Conservation (phyloP, 2,329 filamentous ascomycete species). For the Colletotrichum sp. region DNA sequence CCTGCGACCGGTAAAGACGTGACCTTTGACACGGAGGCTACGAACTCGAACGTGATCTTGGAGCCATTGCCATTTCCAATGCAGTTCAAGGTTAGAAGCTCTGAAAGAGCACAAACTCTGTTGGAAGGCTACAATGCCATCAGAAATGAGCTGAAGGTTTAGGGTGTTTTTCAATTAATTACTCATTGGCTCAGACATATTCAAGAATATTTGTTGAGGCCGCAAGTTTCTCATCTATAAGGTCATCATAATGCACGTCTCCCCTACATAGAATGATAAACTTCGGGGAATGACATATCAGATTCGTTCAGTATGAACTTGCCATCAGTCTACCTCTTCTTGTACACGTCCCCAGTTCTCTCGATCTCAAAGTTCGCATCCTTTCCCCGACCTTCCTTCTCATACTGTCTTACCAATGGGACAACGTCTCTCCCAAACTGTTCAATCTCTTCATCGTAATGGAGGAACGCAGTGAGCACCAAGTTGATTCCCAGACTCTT, state of each 20-base stretch:
- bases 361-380: slow-evolving; percentile 50
- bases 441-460: slow-evolving; percentile 59
- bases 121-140: slow-evolving; percentile 40
- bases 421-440: slow-evolving; percentile 51
- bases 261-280: not conserved
- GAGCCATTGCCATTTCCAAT: slow-evolving; percentile 54
- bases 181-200: not conserved
- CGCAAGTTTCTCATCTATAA: not conserved
- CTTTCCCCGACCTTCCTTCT: slow-evolving; percentile 51
- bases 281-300: not conserved
- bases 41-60: slow-evolving; percentile 57
- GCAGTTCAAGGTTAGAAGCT: slow-evolving; percentile 45
- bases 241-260: not conserved
- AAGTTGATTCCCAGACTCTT: slow-evolving; percentile 50
- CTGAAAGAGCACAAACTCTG: slow-evolving; percentile 41
- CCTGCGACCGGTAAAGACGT: slow-evolving; percentile 45
- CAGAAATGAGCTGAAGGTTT: slow-evolving; percentile 34
- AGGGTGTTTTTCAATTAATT: not conserved
- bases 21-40: slow-evolving; percentile 53
- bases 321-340: slow-evolving; percentile 13
- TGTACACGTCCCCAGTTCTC: slow-evolving; percentile 52
- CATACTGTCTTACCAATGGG: slow-evolving; percentile 51
- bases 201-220: not conserved
- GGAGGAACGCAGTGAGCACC: slow-evolving; percentile 51
- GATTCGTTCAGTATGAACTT: too few species aligned